Base-by-base conservation (phyloP, 352 stramenopile species). In the Pythium periplocum region DNA sequence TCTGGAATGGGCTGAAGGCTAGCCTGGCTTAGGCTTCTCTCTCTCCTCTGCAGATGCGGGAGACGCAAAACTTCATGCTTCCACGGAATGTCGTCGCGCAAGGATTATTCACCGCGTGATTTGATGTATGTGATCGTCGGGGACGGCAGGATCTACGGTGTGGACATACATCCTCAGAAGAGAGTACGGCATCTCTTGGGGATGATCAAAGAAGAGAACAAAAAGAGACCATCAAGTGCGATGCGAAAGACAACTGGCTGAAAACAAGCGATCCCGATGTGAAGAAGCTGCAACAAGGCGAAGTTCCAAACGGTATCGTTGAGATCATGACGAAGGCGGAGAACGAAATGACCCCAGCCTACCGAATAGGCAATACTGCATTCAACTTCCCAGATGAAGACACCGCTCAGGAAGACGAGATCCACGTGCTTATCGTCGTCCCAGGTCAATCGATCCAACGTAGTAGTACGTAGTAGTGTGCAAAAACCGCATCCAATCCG, bases 291-390 rank as follows among this genome's bases (percentile, higher is more conserved):
- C 43, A 50, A 31, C 43, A 55, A 48, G 45, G 55, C 36, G 55
- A 62, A 37, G 33, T 55, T 50, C 46, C 55, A 17, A 50, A 48
- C 43, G 48, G 38, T 57, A 50, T 51, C 48, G 42, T 57, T 40
- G 45, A 62, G 6, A 47, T 52, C 50, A 56, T 61, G 55, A 55
- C 51, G 11, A 53, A 51, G 46, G 53, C 51, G 37, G 46, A 53
- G 46, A 53, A 53, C 45, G 48, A 49, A n/a, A 62, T 58, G 56
- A 34, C 57, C 51, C 40, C 56, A 10, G 51, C 2, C 6, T 58
- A 41, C 49, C 38, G 56, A 49, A 44, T 62, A 12, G 44, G 38
- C 44, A 59, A 53, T 45, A 39, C 53, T 43, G 45, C 38, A 46
- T 59, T 59, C 53, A 35, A 49, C 10, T 58, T 45, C 40, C 45